Evolutionary conservation across 768 basidiomycete species (phyloP).

Genomic region (Collybia mongolica): DNA sequence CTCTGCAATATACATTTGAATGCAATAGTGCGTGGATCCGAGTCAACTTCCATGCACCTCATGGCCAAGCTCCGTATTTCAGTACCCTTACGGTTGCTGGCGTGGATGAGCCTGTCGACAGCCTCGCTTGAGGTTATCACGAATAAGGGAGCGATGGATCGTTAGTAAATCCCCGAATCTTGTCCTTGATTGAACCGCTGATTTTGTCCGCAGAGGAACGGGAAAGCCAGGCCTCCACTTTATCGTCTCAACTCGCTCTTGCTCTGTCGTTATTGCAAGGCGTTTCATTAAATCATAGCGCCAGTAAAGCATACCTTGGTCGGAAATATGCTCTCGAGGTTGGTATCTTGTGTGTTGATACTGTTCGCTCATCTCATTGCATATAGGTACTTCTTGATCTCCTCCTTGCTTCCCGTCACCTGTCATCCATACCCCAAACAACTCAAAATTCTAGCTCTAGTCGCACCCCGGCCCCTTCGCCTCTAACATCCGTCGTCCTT

Average conservation of each 20-base stretch:
- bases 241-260: slow-evolving; percentile 55
- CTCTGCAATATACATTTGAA: slow-evolving; percentile 77
- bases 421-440: slow-evolving; percentile 28
- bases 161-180: slow-evolving; percentile 28
- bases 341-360: slow-evolving; percentile 15
- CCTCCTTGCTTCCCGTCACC: slow-evolving; percentile 67
- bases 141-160: slow-evolving; percentile 42
- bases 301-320: slow-evolving; percentile 70
- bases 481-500: slow-evolving; percentile 72
- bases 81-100: slow-evolving; percentile 69
- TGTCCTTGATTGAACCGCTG: slow-evolving; percentile 3
- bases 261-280: slow-evolving; percentile 77
- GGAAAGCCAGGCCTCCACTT: slow-evolving; percentile 42
- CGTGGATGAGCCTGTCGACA: slow-evolving; percentile 58
- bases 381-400: slow-evolving; percentile 71
- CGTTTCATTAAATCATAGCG: slow-evolving; percentile 61
- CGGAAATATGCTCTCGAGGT: slow-evolving; percentile 71
- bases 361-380: slow-evolving; percentile 1
- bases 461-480: slow-evolving; percentile 22
- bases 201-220: slow-evolving; percentile 26
- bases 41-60: neutral
- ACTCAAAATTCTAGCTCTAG: slow-evolving; percentile 22
- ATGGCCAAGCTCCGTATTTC: neutral
- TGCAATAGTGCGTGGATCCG: slow-evolving; percentile 63
- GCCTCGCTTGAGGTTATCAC: slow-evolving; percentile 48